Evolutionary conservation across 257 asterid species (phyloP).

Genomic region (Solanum etuberosum): DNA sequence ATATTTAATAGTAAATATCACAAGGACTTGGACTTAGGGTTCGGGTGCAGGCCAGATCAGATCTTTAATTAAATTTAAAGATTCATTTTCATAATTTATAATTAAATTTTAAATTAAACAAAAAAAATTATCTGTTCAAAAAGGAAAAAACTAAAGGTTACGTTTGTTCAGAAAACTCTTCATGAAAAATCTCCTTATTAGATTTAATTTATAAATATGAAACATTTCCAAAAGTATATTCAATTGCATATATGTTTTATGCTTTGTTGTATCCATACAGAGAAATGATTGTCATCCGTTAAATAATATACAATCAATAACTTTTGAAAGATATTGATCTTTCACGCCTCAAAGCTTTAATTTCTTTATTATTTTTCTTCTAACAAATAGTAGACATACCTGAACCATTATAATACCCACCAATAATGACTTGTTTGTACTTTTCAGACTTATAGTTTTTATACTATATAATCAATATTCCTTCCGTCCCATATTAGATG

Average conservation of each 20-base stretch:
- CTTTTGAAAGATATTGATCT: not conserved
- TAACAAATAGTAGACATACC: not conserved
- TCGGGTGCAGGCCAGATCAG: too few relatives aligned
- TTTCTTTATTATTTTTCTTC: not conserved
- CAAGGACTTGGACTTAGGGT: not conserved
- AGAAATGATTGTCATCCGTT: not conserved
- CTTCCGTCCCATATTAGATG: too few relatives aligned
- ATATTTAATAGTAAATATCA: too few relatives aligned
- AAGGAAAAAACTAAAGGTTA: not conserved
- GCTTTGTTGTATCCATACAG: not conserved
- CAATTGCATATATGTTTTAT: not conserved
- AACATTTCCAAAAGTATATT: not conserved
- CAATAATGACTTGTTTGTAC: not conserved
- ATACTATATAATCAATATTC: not conserved
- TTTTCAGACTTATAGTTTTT: not conserved
- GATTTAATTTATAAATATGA: too few relatives aligned
- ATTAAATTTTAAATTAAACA: too few relatives aligned
- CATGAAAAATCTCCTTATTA: not conserved
- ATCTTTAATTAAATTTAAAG: not conserved
- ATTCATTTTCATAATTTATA: too few relatives aligned
- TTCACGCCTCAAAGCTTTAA: too few relatives aligned
- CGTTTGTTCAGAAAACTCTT: not conserved
- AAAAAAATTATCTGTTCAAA: too few relatives aligned
- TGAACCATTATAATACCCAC: not conserved
- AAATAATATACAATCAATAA: too few relatives aligned